A percentile compares a stretch with the other conserved stretches of the same genome.
Conservation (phyloP, 2,329 filamentous ascomycete species). For the Lecanosticta acicola region DNA sequence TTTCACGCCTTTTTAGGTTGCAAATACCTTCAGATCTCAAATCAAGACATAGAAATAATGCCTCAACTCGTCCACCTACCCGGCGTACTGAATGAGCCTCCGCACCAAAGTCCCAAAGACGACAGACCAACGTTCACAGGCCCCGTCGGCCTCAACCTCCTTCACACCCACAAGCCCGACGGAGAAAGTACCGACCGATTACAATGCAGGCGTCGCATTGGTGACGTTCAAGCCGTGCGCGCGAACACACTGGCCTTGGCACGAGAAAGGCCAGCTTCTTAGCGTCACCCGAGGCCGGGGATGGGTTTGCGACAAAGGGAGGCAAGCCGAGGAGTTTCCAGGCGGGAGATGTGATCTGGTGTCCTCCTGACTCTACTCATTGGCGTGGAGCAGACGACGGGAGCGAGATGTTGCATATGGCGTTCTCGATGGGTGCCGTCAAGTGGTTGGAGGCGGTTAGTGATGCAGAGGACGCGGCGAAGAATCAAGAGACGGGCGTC, state of each 20-base stretch:
- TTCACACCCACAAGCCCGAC: background rate
- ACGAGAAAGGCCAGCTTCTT: background rate
- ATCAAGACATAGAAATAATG: background rate
- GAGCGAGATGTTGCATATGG: constrained; percentile 37
- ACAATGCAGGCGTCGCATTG: background rate
- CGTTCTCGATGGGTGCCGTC: background rate
- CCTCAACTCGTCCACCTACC: background rate
- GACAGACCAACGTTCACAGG: background rate
- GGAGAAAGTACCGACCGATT: background rate
- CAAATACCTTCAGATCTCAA: background rate
- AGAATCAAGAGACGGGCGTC: background rate
- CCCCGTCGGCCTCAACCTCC: background rate
- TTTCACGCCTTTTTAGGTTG: background rate
- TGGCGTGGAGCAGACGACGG: constrained; percentile 42
- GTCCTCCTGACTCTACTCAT: constrained; percentile 37
- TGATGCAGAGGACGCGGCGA: constrained; percentile 1
- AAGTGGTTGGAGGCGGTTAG: background rate
- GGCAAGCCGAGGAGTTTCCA: constrained; percentile 32
- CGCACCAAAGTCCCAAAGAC: background rate
- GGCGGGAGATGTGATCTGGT: constrained; percentile 39
- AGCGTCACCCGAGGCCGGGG: constrained; percentile 21
- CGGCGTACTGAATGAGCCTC: background rate
- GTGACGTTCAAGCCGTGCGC: background rate
- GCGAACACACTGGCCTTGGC: constrained; percentile 1
- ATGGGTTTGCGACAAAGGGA: constrained; percentile 41